Conservation (phyloP, 495 filamentous ascomycete genomes). For the Aspergillus heteromorphus region DNA sequence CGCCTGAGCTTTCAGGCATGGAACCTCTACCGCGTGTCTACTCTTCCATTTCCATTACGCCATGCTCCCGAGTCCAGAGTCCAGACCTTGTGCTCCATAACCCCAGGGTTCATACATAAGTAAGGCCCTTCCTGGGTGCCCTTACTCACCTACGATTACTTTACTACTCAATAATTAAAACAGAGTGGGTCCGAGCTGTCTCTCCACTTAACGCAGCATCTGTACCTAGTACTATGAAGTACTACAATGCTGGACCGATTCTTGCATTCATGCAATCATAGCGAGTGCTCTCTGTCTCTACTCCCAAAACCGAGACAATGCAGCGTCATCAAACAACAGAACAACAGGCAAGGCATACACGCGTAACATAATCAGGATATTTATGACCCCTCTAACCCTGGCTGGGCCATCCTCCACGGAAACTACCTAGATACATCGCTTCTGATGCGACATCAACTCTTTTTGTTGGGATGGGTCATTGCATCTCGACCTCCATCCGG, state of each 20-base stretch:
- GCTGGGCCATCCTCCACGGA: neutral
- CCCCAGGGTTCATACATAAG: too few relatives aligned
- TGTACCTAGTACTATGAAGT: too few relatives aligned
- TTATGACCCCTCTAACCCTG: neutral
- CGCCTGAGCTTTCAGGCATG: constrained; percentile 6
- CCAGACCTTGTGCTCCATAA: neutral
- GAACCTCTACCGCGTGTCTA: constrained; percentile 7
- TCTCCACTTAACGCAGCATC: too few relatives aligned
- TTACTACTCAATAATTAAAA: neutral
- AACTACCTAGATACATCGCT: neutral
- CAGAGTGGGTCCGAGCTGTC: neutral
- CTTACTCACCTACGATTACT: too few relatives aligned
- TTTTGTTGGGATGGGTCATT: constrained; percentile 18
- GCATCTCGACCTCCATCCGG: constrained; percentile 47
- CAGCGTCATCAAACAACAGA: constrained; percentile 1
- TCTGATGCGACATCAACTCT: neutral
- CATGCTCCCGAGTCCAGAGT: neutral
- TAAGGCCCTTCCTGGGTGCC: too few relatives aligned
- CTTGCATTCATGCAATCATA: neutral
- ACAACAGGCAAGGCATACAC: neutral
- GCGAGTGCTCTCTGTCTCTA: neutral
- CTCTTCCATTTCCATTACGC: neutral
- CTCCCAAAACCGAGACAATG: neutral
- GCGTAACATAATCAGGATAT: neutral
- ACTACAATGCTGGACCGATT: neutral